phyloP scores from a whole-genome alignment of 202 grass and related monocot genomes.

The Carex arenaria region DNA sequence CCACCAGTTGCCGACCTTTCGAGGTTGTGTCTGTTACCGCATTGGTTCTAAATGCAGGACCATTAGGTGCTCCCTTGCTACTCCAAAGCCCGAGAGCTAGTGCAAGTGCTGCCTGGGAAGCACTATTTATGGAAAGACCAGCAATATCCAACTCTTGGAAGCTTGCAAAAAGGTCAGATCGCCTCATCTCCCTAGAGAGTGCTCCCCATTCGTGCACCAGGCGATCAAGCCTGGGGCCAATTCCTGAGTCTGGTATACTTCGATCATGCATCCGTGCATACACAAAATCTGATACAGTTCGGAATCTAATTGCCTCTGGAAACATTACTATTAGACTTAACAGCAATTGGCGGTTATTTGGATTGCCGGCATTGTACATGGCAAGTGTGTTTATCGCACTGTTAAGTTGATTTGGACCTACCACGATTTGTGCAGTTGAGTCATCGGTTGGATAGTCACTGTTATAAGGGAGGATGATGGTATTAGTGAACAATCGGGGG shows the following conservation, averaged over 20 bases:
- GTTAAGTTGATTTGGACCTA: background rate
- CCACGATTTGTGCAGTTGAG: background rate
- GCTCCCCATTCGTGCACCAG: constrained; percentile 10
- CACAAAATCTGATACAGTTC: background rate
- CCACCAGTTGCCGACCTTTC: constrained; percentile 1
- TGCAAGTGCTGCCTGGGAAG: background rate
- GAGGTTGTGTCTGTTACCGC: background rate
- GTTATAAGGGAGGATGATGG: background rate
- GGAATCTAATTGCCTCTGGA: constrained; percentile 21
- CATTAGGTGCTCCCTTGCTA: background rate
- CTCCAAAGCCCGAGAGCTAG: background rate
- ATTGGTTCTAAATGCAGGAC: background rate
- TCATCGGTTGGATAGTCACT: background rate
- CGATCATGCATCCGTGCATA: background rate
- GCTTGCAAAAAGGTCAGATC: background rate
- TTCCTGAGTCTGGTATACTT: background rate
- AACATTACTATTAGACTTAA: constrained; percentile 18
- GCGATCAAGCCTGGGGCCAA: background rate
- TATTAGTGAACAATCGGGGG: background rate
- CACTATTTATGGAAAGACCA: background rate
- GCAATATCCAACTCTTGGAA: background rate
- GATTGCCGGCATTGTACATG: background rate
- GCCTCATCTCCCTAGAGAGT: background rate
- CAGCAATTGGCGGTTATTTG: background rate
- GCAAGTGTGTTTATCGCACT: background rate